Evolutionary conservation across 169 alveolate genomes (phyloP), one percentile per base, ranked within the genome.

Genomic region (Plasmodium relictum): DNA sequence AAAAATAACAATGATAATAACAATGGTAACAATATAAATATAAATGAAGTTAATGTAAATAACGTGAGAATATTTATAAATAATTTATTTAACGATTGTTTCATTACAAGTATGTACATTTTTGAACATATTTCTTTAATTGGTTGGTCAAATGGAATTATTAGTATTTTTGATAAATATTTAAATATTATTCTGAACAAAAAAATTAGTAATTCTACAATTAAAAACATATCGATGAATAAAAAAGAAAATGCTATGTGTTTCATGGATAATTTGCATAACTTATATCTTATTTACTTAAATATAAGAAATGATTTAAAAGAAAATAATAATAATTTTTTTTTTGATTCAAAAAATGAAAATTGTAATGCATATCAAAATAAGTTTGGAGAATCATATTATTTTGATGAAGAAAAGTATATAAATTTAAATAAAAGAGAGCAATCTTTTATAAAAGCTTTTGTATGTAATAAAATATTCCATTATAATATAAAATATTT

Each of bases 131-230:
- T 80, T 16, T 24, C 68, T 80, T 48, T 80, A 52, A 56, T 71
- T 24, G 63, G 70, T 59, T 80, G 80, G 24, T 80, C 90, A 66
- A 74, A 58, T 80, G 90, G 90, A 52, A 80, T 66, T 56, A 18
- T 80, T 26, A 68, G 63, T 16, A 65, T 80, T 52, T 80, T 68
- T 39, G 85, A 80, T 48, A 16, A 68, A 52, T 52, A 66, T 9
- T 80, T 24, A 20, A 80, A 80, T 20, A 26, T 50, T 14, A 54
- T 80, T 66, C 14, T 80, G 71, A 52, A 31, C 41, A 80, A 73
- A 41, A 70, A 71, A 9, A 44, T 80, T 0, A 59, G 54, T 22
- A 26, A 69, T 68, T 41, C 59, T 22, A 12, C 16, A 10, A 80
- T 80, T 50, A 80, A 54, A 54, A 68, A 80, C 59, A 31, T 80